Evolutionary conservation across 164 flowering plant genomes (phyloP).

Genomic region (Chimonanthus salicifolius): DNA sequence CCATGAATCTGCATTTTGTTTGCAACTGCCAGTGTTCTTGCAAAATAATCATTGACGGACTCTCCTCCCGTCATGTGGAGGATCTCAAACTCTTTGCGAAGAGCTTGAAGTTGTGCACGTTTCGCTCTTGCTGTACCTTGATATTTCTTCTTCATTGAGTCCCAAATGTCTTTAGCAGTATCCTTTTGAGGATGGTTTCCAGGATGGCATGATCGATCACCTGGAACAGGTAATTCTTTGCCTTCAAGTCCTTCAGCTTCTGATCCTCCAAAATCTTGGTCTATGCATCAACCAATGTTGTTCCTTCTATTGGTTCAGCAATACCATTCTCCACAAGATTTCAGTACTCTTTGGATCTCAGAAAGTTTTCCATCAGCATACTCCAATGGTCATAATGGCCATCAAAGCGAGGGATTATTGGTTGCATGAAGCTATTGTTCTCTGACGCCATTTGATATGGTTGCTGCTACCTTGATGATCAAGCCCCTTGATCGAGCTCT

Average conservation of each 20-base stretch:
- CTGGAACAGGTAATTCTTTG: background rate
- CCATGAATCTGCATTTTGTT: background rate
- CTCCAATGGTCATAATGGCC: too few relatives aligned
- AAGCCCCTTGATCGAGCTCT: too few relatives aligned
- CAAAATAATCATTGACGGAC: background rate
- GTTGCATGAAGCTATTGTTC: too few relatives aligned
- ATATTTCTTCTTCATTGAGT: background rate
- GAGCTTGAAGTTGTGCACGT: constrained; percentile 6
- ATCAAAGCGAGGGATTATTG: too few relatives aligned
- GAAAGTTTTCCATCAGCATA: too few relatives aligned
- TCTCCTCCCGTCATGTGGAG: constrained; percentile 5
- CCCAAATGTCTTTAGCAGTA: background rate
- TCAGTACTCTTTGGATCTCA: too few relatives aligned
- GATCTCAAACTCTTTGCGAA: constrained; percentile 5
- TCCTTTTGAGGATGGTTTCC: background rate
- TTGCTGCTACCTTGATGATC: too few relatives aligned
- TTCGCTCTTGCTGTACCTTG: background rate
- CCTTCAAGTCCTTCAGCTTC: background rate
- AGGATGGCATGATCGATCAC: background rate
- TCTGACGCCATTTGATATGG: too few relatives aligned
- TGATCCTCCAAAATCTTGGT: background rate
- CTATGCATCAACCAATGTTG: background rate
- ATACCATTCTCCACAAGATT: background rate
- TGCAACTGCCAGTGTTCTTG: background rate
- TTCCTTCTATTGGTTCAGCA: background rate